Base-by-base conservation (phyloP, 805 yeast species). In the Ogataea pignaliae region DNA sequence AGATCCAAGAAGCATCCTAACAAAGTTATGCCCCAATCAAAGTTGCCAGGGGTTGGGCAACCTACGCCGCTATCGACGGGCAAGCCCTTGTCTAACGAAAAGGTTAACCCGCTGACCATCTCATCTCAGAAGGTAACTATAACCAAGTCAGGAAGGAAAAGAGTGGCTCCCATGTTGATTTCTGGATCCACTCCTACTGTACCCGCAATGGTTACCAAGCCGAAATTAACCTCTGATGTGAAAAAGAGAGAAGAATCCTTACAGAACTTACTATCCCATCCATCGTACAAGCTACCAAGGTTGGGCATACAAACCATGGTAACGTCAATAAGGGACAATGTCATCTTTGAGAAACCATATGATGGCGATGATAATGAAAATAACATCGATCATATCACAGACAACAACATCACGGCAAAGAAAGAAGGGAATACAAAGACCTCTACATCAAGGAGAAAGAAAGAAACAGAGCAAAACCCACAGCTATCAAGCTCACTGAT, bases 61-160 rank as follows among this genome's bases (percentile, higher is more conserved):
- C 17, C 31, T n/a, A 39, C 38, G 36, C 29, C 34, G 28, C 37
- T 26, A 39, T 39, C 36, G 15, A 40, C 29, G 28, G 29, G 34
- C 12, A 51, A 16, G 64, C 21, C 39, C 3, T 32, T 46, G 3
- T 15, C 40, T 5, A 15, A 37, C 13, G 9, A 30, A n/a, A 15
- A 29, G 33, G 29, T 48, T 1, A 55, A 56, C 39, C 36, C 42
- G 1, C 37, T 54, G 14, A 52, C 58, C 1, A 34, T 54, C 10
- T 34, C 55, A 8, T 45, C 57, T 60, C 75, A 81, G 64, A 65
- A 74, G 44, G 74, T 82, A 1, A 75, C 85, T 2, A 73, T 85
- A 5, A 78, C 90, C 1, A 85, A 86, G 53, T 82, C 83, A 33
- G 93, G 93, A 3, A 80, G 79, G 55, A 85, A 85, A 53, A 65